phyloP scores from a whole-genome alignment of 108 stramenopile genomes.

The Fragilariopsis cylindrus region DNA sequence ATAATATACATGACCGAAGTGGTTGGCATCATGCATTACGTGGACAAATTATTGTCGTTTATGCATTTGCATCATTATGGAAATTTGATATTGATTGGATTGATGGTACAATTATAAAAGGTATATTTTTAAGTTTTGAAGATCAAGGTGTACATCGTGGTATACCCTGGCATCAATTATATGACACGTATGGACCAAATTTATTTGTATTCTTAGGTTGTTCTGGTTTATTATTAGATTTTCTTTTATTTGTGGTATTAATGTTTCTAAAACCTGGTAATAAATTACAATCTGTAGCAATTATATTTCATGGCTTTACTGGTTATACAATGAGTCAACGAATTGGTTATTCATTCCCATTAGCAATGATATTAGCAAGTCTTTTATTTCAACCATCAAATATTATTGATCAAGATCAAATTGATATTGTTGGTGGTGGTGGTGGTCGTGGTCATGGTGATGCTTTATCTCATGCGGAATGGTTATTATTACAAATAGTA shows the following conservation, averaged over 20 bases:
- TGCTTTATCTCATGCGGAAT: background rate
- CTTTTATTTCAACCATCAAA: background rate
- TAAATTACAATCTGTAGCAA: background rate
- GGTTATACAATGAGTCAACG: slow-evolving; percentile 8
- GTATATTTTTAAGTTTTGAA: background rate
- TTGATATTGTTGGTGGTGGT: background rate
- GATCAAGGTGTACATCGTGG: slow-evolving; percentile 5
- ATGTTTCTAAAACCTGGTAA: slow-evolving; percentile 4
- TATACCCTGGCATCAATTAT: background rate
- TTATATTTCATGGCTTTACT: slow-evolving; percentile 11
- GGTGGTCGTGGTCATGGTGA: background rate
- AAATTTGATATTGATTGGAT: slow-evolving; percentile 13
- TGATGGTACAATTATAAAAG: background rate
- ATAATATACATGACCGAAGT: background rate
- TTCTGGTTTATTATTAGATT: slow-evolving; percentile 4
- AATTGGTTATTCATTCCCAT: slow-evolving; percentile 11
- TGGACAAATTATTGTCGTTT: slow-evolving; percentile 10
- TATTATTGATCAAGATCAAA: background rate
- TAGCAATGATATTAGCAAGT: slow-evolving; percentile 4
- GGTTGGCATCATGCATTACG: slow-evolving; percentile 10
- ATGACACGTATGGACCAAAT: background rate
- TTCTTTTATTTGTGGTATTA: background rate
- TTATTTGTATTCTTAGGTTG: background rate
- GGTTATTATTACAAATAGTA: background rate
- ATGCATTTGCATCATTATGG: slow-evolving; percentile 14